phyloP scores from a whole-genome alignment of 768 basidiomycete species.

The Termitomyces bulborhizus region DNA sequence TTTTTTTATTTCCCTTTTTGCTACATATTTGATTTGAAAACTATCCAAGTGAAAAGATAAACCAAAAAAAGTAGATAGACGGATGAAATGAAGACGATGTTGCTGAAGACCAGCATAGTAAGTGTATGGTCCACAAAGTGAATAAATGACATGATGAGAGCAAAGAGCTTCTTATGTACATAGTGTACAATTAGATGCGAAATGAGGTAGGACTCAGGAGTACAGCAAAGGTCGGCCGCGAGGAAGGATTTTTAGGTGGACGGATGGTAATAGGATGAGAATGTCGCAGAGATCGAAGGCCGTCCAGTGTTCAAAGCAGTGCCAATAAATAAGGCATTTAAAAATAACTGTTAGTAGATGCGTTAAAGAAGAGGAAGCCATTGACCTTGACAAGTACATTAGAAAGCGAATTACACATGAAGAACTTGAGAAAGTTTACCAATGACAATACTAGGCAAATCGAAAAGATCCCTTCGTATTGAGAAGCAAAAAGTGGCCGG shows the following conservation, averaged over 20 bases:
- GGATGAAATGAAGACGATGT: not conserved
- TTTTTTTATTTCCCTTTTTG: conserved; percentile 6
- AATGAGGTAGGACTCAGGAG: conserved; percentile 6
- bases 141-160: not conserved
- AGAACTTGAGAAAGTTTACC: conserved; percentile 37
- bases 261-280: not conserved
- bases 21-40: not conserved
- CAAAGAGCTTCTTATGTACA: conserved; percentile 7
- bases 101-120: not conserved
- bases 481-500: conserved; percentile 95
- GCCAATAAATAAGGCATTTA: conserved; percentile 13
- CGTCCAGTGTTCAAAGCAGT: not conserved
- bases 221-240: conserved; percentile 7
- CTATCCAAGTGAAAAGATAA: conserved; percentile 3
- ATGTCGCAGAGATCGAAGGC: conserved; percentile 1
- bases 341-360: conserved; percentile 3
- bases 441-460: conserved; percentile 84
- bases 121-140: not conserved
- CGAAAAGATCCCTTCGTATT: conserved; percentile 88
- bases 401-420: not conserved
- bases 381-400: conserved; percentile 48
- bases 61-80: not conserved
- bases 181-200: conserved; percentile 12
- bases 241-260: not conserved
- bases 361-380: conserved; percentile 75